Evolutionary conservation across 2,329 filamentous ascomycete genomes (phyloP).

Genomic region (Teratosphaeriaceae sp.): DNA sequence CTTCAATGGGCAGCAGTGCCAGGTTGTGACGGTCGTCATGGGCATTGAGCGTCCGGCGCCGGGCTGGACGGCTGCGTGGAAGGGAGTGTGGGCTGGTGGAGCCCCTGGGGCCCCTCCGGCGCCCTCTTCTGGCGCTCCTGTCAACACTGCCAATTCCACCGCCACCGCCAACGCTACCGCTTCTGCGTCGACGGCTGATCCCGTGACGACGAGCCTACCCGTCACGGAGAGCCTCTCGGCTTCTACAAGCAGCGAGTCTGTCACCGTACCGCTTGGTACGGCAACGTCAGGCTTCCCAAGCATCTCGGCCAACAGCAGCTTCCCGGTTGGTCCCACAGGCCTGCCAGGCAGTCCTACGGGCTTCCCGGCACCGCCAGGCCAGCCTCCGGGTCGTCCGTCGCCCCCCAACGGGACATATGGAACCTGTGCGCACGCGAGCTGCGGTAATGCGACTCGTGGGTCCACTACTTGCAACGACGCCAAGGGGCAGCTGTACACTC

Average conservation of each 20-base stretch:
- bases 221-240: not conserved
- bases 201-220: not conserved
- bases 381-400: not conserved
- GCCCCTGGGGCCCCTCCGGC: not conserved
- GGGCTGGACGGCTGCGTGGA: conserved; percentile 2
- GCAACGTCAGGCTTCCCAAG: conserved; percentile 1
- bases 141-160: conserved; percentile 1
- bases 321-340: not conserved
- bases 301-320: conserved; percentile 1
- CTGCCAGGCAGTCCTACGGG: not conserved
- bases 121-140: not conserved
- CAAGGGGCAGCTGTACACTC: conserved; percentile 1
- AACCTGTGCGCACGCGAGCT: conserved; percentile 3
- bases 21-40: not conserved
- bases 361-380: not conserved
- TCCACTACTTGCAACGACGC: conserved; percentile 1
- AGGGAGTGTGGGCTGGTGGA: not conserved
- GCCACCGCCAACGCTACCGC: no score
- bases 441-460: not conserved
- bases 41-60: conserved; percentile 3
- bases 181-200: not conserved
- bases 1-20: conserved; percentile 1
- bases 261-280: not conserved
- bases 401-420: not conserved
- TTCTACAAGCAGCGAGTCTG: not conserved